A percentile compares a stretch with the other conserved stretches of the same genome.
These are phyloP conservation scores for Coemansia sp. DNA, from an alignment of 192 early-diverging fungal genomes.

Conservation along the genomic window DNA sequence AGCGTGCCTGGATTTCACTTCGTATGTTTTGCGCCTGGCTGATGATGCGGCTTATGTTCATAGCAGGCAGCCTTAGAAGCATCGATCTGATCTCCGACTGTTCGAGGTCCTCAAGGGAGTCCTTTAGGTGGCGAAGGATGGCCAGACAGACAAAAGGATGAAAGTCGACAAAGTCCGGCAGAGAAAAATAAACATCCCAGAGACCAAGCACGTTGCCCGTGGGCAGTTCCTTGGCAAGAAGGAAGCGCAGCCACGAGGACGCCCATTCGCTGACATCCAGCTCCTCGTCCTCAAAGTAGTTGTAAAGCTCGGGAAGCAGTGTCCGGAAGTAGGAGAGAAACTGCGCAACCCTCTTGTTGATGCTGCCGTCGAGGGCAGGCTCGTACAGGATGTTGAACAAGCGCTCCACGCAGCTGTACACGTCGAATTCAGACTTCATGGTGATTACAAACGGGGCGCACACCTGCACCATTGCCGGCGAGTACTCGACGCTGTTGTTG, in stretches of 20 bases:
- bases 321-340: constrained; percentile 85
- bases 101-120: constrained; percentile 86
- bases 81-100: constrained; percentile 88
- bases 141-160: constrained; percentile 89
- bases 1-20: constrained; percentile 68
- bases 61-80: constrained; percentile 73
- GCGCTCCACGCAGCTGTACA: constrained; percentile 81
- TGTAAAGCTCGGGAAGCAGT: constrained; percentile 86
- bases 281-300: constrained; percentile 95
- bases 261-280: constrained; percentile 87
- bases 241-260: constrained; percentile 77
- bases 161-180: constrained; percentile 71
- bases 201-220: constrained; percentile 76
- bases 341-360: constrained; percentile 79
- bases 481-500: constrained; percentile 76
- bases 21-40: constrained; percentile 71
- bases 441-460: constrained; percentile 84
- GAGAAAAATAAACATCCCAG: constrained; percentile 91
- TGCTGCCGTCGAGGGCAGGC: constrained; percentile 61
- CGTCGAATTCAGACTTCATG: constrained; percentile 72
- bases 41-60: constrained; percentile 72
- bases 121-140: constrained; percentile 73
- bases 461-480: constrained; percentile 71
- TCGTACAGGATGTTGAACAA: constrained; percentile 76
- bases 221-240: constrained; percentile 85